phyloP scores from a whole-genome alignment of 139 green algal genomes.

The Chlamydomonas schloesseri region DNA sequence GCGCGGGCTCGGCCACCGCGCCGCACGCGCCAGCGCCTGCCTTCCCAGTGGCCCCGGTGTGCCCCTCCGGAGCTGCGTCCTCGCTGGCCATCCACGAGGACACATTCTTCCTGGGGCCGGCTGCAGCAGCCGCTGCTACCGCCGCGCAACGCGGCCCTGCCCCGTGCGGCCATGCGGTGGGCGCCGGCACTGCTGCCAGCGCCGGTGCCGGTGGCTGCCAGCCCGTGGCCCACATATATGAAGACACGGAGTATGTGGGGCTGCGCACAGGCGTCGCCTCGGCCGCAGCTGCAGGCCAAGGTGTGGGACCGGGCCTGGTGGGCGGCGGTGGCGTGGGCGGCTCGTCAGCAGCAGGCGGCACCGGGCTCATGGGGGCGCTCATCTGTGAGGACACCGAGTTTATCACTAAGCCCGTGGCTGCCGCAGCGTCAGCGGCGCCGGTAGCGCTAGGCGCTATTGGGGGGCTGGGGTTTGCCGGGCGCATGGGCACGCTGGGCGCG shows the following conservation, averaged over 20 bases:
- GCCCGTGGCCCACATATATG: conserved; percentile 9
- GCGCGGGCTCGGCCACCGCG: background rate
- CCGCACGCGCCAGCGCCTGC: background rate
- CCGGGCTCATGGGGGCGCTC: background rate
- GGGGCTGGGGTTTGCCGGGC: no score
- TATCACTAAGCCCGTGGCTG: conserved; percentile 14
- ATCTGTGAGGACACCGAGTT: conserved; percentile 65
- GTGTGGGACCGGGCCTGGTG: no score
- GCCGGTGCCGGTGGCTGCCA: background rate
- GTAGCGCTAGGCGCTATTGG: background rate
- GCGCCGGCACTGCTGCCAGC: no score
- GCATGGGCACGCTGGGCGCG: background rate
- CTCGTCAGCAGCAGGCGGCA: background rate
- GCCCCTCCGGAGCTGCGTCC: background rate
- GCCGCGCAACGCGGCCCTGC: background rate
- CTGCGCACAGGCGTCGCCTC: no score
- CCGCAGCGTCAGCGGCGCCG: background rate
- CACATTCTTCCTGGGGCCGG: conserved; percentile 52
- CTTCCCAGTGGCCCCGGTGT: no score
- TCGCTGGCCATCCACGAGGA: conserved; percentile 28
- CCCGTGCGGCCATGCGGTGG: background rate
- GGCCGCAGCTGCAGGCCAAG: no score
- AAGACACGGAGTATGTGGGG: conserved; percentile 45
- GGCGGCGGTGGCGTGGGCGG: no score
- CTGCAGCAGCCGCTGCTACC: background rate